Evolutionary conservation across 2,329 filamentous ascomycete genomes (phyloP), one percentile per base, ranked within the genome.

Genomic region (Phyllosticta ampelicida): DNA sequence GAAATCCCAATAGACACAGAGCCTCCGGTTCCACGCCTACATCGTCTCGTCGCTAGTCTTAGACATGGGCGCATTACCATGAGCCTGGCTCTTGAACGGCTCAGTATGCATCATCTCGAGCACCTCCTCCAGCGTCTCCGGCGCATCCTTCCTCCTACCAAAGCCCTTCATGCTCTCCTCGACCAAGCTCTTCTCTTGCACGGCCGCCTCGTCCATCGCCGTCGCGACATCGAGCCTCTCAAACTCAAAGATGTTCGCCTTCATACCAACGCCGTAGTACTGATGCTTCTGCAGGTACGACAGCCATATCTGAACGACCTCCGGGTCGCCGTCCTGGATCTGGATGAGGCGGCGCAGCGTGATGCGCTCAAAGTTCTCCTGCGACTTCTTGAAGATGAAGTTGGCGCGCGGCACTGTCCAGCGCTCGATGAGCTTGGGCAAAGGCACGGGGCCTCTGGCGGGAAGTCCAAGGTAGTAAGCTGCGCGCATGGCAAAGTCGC

Each of bases 251-350:
- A 97, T 82, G 71, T 99, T 96, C 56, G 94, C 94, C 80, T 99
- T 99, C 90, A 99, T 95, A 66, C 94, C 94, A 48, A 97, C 86
- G n/a, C 94, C 94, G 65, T 95, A 89, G 71, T 94, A 95, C 49
- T 90, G 89, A 70, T 96, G 87, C 74, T 95, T 95, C 68, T 88
- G 83, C 68, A 99, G 72, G 70, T 95, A 97, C 0, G 90, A 90
- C 60, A 99, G 77, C 94, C 94, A 99, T 26, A 91, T 73, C 73
- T 95, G 87, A 36, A 99, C 90, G 0, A 85, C 86, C 70, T 96
- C 89, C 0, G 90, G 85, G 67, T 96, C 81, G 0, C 90, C 94
- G 68, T 97, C 94, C 63, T 89, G 86, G 68, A 99, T 94, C 74
- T 96, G 90, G 55, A 99, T 90, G 66, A 96, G 73, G 13, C 94